These are phyloP conservation scores for Colletotrichum sojae DNA, from an alignment of 2,329 filamentous ascomycete species.

Conservation along the genomic window DNA sequence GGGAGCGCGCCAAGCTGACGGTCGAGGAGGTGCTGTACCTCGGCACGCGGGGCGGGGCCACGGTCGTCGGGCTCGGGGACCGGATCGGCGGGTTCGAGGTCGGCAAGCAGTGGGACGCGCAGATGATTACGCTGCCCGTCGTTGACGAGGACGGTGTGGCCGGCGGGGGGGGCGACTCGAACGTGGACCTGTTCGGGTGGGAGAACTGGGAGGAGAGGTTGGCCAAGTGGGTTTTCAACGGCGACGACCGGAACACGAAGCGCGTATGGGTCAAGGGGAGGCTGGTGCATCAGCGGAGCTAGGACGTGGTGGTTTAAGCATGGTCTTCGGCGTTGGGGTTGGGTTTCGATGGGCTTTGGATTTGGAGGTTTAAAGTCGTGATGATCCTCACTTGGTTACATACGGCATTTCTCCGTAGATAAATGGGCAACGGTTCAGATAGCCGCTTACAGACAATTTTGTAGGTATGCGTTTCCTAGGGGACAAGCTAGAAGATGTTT, in stretches of 20 bases:
- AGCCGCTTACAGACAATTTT: no score
- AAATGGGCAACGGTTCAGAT: no score
- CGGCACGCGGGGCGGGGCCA: constrained; percentile 88
- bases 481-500: no score
- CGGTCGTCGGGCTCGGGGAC: constrained; percentile 80
- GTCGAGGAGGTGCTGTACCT: constrained; percentile 90
- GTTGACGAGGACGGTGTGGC: constrained; percentile 60
- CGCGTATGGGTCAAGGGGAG: constrained; percentile 91
- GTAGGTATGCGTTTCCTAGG: no score
- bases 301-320: neutral
- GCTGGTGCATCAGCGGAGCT: constrained; percentile 76
- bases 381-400: neutral
- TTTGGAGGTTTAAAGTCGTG: neutral
- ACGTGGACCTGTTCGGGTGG: constrained; percentile 92
- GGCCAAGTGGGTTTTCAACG: constrained; percentile 95
- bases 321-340: neutral
- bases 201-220: constrained; percentile 89
- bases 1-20: constrained; percentile 75
- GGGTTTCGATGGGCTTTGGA: neutral
- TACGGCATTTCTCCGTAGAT: neutral
- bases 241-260: constrained; percentile 91
- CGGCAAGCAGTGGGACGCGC: constrained; percentile 92
- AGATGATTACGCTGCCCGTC: constrained; percentile 78
- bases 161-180: constrained; percentile 65
- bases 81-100: constrained; percentile 85